Evolutionary conservation across 2,329 filamentous ascomycete species (phyloP).

Genomic region (Cladosporium austrohemisphaericum): DNA sequence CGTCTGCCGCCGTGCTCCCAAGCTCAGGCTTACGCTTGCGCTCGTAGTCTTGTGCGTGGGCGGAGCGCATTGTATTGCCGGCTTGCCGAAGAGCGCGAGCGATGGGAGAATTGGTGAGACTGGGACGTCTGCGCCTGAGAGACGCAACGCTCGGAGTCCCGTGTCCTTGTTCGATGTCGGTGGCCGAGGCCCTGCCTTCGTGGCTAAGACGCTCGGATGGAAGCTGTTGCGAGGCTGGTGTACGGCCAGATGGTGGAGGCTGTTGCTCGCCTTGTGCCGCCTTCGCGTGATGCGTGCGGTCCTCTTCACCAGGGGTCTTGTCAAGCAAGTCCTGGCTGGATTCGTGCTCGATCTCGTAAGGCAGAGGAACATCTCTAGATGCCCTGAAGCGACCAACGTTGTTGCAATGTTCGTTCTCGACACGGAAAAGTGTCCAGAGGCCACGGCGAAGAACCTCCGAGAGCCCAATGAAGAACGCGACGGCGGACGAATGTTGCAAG

Average conservation of each 20-base stretch:
- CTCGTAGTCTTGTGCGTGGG: constrained; percentile 89
- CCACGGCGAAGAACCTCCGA: constrained; percentile 80
- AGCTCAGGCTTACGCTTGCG: constrained; percentile 60
- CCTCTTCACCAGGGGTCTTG: constrained; percentile 4
- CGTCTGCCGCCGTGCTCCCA: constrained; percentile 26
- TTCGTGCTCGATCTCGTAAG: constrained; percentile 57
- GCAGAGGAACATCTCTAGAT: constrained; percentile 78
- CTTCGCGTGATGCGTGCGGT: not conserved
- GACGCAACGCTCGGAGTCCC: constrained; percentile 4
- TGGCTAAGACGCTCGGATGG: constrained; percentile 19
- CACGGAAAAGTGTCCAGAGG: constrained; percentile 87
- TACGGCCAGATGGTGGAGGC: not conserved
- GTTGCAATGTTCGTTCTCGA: constrained; percentile 95
- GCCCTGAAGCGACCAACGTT: constrained; percentile 90
- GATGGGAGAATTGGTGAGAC: constrained; percentile 33
- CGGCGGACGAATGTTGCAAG: constrained; percentile 74
- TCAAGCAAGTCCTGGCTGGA: not conserved
- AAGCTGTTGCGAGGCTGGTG: not conserved
- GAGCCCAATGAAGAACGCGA: constrained; percentile 74
- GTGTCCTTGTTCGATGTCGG: constrained; percentile 24
- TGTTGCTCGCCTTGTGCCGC: not conserved
- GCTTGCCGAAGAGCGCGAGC: constrained; percentile 49
- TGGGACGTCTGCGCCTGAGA: constrained; percentile 17
- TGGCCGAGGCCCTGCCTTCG: constrained; percentile 15
- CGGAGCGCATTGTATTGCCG: constrained; percentile 70